phyloP scores from a whole-genome alignment of 495 filamentous ascomycete genomes.

The Ramalina peruviana region DNA sequence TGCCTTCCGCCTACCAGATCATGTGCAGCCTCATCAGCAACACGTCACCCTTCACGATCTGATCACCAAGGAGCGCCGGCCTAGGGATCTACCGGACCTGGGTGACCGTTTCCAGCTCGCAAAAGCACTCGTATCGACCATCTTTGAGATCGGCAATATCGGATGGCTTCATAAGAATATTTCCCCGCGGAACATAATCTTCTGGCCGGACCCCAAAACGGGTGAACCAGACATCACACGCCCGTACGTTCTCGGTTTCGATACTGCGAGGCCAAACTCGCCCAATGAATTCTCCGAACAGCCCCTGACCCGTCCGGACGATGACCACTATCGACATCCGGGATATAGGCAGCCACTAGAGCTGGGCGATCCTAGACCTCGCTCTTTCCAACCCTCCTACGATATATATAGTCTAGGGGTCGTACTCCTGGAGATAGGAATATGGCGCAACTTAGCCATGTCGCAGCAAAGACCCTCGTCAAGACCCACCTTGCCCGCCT shows the following conservation, averaged over 20 bases:
- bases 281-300: constrained; percentile 18
- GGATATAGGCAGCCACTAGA: constrained; percentile 12
- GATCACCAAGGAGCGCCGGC: not conserved
- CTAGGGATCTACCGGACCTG: constrained; percentile 11
- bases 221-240: constrained; percentile 11
- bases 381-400: constrained; percentile 17
- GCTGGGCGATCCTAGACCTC: not conserved
- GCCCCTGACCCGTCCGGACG: constrained; percentile 16
- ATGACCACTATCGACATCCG: constrained; percentile 26
- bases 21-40: constrained; percentile 1
- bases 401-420: constrained; percentile 24
- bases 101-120: constrained; percentile 21
- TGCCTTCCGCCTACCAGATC: constrained; percentile 9
- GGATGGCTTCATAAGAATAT: constrained; percentile 29
- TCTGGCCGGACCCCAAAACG: constrained; percentile 13
- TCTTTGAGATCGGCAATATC: constrained; percentile 24
- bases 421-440: constrained; percentile 20
- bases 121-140: constrained; percentile 19
- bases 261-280: constrained; percentile 18
- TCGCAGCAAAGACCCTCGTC: not conserved
- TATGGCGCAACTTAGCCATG: constrained; percentile 14
- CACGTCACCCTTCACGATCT: constrained; percentile 11
- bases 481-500: constrained; percentile 5
- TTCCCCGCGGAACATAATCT: constrained; percentile 24
- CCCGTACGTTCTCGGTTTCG: constrained; percentile 24